Conservation (phyloP, 352 stramenopile genomes). For the Phytophthora colocasiae region DNA sequence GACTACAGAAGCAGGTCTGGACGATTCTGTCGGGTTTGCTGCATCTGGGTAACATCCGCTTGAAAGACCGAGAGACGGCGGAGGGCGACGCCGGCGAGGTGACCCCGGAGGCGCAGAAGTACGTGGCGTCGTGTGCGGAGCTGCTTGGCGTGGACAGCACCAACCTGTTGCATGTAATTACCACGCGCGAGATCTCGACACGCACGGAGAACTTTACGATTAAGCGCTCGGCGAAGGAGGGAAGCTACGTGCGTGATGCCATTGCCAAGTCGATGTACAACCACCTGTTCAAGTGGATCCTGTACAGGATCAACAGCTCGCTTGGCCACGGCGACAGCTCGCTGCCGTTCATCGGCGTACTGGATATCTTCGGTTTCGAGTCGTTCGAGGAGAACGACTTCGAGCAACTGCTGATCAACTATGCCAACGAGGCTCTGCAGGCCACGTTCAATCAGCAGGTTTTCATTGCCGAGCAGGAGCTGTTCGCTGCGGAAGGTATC, state of each 20-base stretch:
- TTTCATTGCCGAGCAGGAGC: constrained; percentile 87
- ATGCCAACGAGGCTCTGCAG: constrained; percentile 90
- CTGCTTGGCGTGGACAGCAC: constrained; percentile 81
- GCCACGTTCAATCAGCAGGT: constrained; percentile 92
- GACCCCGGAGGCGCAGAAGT: constrained; percentile 55
- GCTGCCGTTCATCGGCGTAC: constrained; percentile 92
- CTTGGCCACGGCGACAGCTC: constrained; percentile 78
- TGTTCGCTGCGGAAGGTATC: constrained; percentile 84
- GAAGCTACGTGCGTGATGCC: constrained; percentile 88
- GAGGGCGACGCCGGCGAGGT: constrained; percentile 83
- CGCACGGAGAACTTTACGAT: constrained; percentile 86
- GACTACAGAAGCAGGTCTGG: constrained; percentile 81
- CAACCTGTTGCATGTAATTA: constrained; percentile 78
- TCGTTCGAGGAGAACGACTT: constrained; percentile 95
- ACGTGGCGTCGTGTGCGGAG: constrained; percentile 57
- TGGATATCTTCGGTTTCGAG: constrained; percentile 99
- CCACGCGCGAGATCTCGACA: constrained; percentile 80
- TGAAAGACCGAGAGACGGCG: constrained; percentile 81
- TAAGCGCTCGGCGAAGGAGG: constrained; percentile 78
- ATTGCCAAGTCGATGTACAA: constrained; percentile 95
- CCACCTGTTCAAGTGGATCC: constrained; percentile 87
- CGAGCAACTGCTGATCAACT: constrained; percentile 92
- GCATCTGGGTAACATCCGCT: constrained; percentile 82
- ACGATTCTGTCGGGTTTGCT: constrained; percentile 78
- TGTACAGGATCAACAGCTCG: constrained; percentile 85